Evolutionary conservation across 139 green algal genomes (phyloP).

Genomic region (Ostreobium quekettii): DNA sequence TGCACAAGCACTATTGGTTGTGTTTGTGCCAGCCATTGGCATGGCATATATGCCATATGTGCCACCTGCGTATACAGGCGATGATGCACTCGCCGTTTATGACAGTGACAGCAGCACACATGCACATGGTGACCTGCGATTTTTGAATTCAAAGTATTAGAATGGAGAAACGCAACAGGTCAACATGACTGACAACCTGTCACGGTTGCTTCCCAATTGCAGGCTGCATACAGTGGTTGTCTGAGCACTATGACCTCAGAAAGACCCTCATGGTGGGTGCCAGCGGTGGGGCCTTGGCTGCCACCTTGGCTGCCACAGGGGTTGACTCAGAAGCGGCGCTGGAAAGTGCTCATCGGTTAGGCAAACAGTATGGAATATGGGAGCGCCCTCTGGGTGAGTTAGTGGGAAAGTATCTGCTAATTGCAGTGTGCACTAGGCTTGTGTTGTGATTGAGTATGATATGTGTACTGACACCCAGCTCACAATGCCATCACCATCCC

Average conservation of each 20-base stretch:
- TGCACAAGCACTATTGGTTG: no score
- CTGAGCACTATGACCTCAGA: constrained; percentile 9
- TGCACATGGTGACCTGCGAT: no score
- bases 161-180: no score
- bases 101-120: no score
- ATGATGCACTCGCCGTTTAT: no score
- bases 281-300: constrained; percentile 16
- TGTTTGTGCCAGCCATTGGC: no score
- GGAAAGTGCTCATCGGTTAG: neutral
- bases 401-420: neutral
- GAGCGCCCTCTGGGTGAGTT: constrained; percentile 11
- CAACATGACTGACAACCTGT: no score
- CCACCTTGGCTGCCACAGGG: constrained; percentile 5
- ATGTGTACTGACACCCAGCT: neutral
- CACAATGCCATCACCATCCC: neutral
- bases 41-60: no score
- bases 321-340: constrained; percentile 6
- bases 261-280: neutral
- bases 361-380: constrained; percentile 1
- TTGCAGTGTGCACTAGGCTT: neutral
- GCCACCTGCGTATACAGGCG: no score
- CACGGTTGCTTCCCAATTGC: no score
- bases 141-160: no score
- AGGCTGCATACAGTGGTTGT: constrained; percentile 16
- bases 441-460: neutral